These are phyloP conservation scores for Cryptococcus jaspeensis DNA, from an alignment of 1,284 basidiomycete species.

Conservation along the genomic window DNA sequence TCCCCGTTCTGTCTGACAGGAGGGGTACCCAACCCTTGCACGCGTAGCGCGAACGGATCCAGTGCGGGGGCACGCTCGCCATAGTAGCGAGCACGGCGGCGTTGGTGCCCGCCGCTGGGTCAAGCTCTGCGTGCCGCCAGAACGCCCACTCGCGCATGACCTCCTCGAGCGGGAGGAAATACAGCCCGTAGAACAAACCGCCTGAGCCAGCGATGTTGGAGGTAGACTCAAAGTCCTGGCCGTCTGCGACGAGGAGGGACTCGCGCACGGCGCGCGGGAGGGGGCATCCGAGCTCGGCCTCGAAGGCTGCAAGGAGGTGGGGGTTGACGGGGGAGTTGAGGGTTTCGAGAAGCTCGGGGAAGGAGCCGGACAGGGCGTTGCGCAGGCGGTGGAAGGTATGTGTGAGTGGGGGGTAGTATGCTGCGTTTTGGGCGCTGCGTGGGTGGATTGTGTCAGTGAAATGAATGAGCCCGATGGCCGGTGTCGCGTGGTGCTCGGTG, in stretches of 20 bases:
- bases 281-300: conserved; percentile 74
- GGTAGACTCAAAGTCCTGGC: conserved; percentile 83
- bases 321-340: conserved; percentile 81
- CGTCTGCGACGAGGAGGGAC: conserved; percentile 76
- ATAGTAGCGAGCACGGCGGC: conserved; percentile 68
- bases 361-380: conserved; percentile 71
- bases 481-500: too few relatives aligned
- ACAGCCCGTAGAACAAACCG: conserved; percentile 83
- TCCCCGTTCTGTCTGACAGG: conserved; percentile 87
- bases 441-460: not conserved
- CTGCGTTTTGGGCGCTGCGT: conserved; percentile 10
- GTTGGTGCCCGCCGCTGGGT: conserved; percentile 71
- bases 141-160: conserved; percentile 90
- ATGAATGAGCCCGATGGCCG: not conserved
- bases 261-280: conserved; percentile 77
- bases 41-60: conserved; percentile 87
- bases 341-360: conserved; percentile 86
- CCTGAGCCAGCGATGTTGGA: conserved; percentile 56
- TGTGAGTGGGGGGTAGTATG: conserved; percentile 67
- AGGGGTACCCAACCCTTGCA: conserved; percentile 95
- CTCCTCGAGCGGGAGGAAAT: conserved; percentile 79
- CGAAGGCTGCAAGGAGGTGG: conserved; percentile 70
- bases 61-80: conserved; percentile 86
- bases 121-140: conserved; percentile 86
- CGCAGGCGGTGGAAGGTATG: conserved; percentile 78